A percentile compares a stretch with the other conserved stretches of the same genome.
Evolutionary conservation across 2,329 filamentous ascomycete species (phyloP).

Genomic region (Arachnomyces sp.): DNA sequence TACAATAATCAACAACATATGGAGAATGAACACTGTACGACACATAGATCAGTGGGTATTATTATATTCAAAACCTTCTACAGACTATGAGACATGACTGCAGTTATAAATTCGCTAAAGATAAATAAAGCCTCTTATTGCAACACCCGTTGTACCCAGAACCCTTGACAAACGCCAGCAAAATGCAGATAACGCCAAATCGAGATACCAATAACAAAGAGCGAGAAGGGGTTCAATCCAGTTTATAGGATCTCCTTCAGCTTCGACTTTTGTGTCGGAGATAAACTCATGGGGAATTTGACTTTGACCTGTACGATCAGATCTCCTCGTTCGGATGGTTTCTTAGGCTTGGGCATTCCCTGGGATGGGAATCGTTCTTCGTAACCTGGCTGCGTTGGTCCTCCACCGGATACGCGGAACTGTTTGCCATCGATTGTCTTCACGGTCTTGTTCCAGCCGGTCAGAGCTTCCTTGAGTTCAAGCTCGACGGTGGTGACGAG

Average conservation of each 20-base stretch:
- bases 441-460: constrained; percentile 87
- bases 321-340: constrained; percentile 72
- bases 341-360: constrained; percentile 96
- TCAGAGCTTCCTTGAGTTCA: constrained; percentile 85
- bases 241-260: constrained; percentile 66
- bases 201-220: constrained; percentile 1
- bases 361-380: constrained; percentile 71
- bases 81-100: too few relatives aligned
- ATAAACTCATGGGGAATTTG: constrained; percentile 76
- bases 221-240: constrained; percentile 9
- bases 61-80: too few relatives aligned
- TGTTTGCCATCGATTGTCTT: constrained; percentile 88
- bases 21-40: too few relatives aligned
- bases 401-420: constrained; percentile 66
- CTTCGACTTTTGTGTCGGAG: constrained; percentile 66
- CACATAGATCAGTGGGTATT: too few relatives aligned
- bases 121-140: too few relatives aligned
- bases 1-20: too few relatives aligned
- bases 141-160: too few relatives aligned
- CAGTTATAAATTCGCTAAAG: too few relatives aligned
- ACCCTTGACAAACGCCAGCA: too few relatives aligned
- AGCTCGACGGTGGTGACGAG: constrained; percentile 70
- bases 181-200: too few relatives aligned
- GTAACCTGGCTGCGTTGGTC: constrained; percentile 77
- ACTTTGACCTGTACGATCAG: constrained; percentile 87